Evolutionary conservation across 2,329 filamentous ascomycete species (phyloP).

Genomic region (Calonectria naviculata): DNA sequence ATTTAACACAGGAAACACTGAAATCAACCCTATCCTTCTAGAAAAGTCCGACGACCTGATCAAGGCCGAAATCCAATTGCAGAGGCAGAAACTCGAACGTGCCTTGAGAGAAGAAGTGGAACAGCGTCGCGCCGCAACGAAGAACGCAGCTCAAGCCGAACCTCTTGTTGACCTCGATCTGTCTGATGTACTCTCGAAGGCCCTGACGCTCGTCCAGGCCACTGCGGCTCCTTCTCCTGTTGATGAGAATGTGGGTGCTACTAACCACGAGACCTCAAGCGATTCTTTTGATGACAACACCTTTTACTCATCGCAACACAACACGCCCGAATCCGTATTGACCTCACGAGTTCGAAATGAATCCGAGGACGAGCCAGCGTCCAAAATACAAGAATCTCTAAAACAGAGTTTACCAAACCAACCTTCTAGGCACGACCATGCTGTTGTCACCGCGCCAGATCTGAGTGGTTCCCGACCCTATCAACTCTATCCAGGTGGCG

Average conservation of each 20-base stretch:
- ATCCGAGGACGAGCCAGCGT: conserved; percentile 45
- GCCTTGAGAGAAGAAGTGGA: conserved; percentile 82
- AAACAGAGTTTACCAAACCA: conserved; percentile 24
- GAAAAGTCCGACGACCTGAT: conserved; percentile 88
- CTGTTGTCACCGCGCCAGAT: conserved; percentile 19
- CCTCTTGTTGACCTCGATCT: conserved; percentile 75
- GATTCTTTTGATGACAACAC: conserved; percentile 94
- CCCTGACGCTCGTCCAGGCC: conserved; percentile 77
- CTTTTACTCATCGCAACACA: conserved; percentile 95
- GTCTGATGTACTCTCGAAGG: conserved; percentile 77
- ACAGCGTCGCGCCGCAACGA: conserved; percentile 61
- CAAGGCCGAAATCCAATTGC: conserved; percentile 82
- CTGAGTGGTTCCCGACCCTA: conserved; percentile 21
- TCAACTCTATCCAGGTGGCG: conserved; percentile 21
- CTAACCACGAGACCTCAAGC: conserved; percentile 72
- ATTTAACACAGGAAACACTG: conserved; percentile 65
- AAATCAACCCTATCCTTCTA: conserved; percentile 85
- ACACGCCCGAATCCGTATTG: conserved; percentile 72
- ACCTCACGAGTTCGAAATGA: conserved; percentile 61
- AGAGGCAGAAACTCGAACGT: conserved; percentile 84
- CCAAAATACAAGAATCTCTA: conserved; percentile 26
- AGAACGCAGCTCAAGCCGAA: conserved; percentile 56
- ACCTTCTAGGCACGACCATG: conserved; percentile 17
- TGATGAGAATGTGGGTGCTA: conserved; percentile 62
- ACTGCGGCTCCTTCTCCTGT: conserved; percentile 69